A percentile compares a stretch with the other conserved stretches of the same genome.
phyloP scores from a whole-genome alignment of 2,329 filamentous ascomycete genomes.

The Eutypella sp. region DNA sequence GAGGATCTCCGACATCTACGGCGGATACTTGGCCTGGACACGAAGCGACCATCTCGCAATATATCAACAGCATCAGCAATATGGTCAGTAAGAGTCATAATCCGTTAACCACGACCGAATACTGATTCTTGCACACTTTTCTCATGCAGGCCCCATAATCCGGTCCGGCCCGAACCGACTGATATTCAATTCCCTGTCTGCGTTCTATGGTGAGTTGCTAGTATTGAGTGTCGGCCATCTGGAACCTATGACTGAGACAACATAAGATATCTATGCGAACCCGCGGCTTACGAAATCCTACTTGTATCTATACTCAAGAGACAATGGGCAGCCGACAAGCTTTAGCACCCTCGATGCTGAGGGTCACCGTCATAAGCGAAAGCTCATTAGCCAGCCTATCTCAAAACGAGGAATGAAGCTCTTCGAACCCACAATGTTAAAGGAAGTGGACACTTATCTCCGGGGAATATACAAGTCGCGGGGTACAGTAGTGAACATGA shows the following conservation, averaged over 20 bases:
- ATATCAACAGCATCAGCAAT: neutral
- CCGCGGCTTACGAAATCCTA: neutral
- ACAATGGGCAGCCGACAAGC: neutral
- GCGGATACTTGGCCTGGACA: neutral
- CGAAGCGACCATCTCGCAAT: neutral
- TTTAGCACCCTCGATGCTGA: neutral
- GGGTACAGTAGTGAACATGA: neutral
- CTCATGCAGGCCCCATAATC: neutral
- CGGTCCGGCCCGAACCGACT: neutral
- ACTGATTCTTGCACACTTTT: too few species aligned
- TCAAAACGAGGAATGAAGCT: conserved; percentile 2
- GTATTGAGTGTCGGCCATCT: too few species aligned
- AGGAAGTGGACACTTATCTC: neutral
- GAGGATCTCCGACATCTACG: neutral
- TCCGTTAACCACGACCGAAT: too few species aligned
- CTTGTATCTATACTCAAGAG: neutral
- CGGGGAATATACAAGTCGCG: neutral
- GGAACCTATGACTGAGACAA: too few species aligned
- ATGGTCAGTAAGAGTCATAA: neutral
- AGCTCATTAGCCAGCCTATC: neutral
- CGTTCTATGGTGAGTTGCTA: neutral
- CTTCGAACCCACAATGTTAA: conserved; percentile 8
- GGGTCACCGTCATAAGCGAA: neutral
- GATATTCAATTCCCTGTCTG: neutral
- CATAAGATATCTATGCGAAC: conserved; percentile 1